A percentile compares a stretch with the other conserved stretches of the same genome.
Evolutionary conservation across 2,329 filamentous ascomycete genomes (phyloP).

Genomic region (Neurospora sp.): DNA sequence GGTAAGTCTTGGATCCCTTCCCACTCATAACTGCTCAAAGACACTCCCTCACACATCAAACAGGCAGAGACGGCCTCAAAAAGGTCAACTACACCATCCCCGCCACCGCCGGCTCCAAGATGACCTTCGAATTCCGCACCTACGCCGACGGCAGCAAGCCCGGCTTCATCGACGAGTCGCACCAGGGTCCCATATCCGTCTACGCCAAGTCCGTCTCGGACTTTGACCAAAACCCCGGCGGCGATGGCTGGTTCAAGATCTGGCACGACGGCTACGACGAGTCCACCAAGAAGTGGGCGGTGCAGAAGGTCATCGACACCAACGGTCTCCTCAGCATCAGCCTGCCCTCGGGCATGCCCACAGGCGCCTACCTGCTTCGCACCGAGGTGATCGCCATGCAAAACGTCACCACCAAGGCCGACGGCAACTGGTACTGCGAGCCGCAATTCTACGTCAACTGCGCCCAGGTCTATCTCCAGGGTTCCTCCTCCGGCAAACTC

Average conservation of each 20-base stretch:
- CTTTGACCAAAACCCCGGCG: constrained; percentile 42
- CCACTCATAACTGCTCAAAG: constrained; percentile 13
- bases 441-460: constrained; percentile 69
- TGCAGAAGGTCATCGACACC: constrained; percentile 55
- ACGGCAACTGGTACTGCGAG: constrained; percentile 31
- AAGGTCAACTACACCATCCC: constrained; percentile 40
- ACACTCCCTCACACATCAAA: not conserved
- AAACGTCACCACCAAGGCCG: constrained; percentile 29
- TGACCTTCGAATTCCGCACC: constrained; percentile 58
- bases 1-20: constrained; percentile 36
- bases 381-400: constrained; percentile 63
- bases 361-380: constrained; percentile 61
- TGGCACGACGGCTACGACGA: constrained; percentile 58
- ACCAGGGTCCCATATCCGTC: constrained; percentile 61
- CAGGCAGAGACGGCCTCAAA: constrained; percentile 33
- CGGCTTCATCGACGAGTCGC: constrained; percentile 47
- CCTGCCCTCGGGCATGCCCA: constrained; percentile 50
- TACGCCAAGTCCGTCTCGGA: constrained; percentile 62
- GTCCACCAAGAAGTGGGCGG: constrained; percentile 52
- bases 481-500: constrained; percentile 30
- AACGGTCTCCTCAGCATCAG: constrained; percentile 53
- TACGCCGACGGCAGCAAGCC: constrained; percentile 45
- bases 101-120: constrained; percentile 38
- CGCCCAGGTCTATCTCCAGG: constrained; percentile 56
- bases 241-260: constrained; percentile 69